Evolutionary conservation across 306 rosid species (phyloP), one percentile per base, ranked within the genome.

Genomic region (Begonia masoniana): DNA sequence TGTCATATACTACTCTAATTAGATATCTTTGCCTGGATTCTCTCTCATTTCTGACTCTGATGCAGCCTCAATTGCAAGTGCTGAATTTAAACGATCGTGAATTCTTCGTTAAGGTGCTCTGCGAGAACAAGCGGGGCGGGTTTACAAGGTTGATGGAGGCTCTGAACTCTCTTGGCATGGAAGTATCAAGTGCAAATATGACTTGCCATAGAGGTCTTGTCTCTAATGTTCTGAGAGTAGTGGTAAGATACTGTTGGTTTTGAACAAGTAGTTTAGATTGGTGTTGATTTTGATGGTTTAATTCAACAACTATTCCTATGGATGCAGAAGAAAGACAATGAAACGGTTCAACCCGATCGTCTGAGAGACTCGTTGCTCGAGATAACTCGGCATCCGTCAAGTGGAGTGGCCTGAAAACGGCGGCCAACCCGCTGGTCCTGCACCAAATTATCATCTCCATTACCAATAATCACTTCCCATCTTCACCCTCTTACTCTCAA

Each of bases 11-110:
- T 31, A 31, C 39, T 31, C 39, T 31, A 41, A 14, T 46, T 41
- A 19, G 17, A 52, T 1, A 15, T 48, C 13, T 31, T 31, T 31
- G 39, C 39, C 39, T 7, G 39, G 42, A 24, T 43, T 53, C 15
- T 0, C 41, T 43, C 36, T 15, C 9, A 57, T 23, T 24, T 19
- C 39, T 41, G 47, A 31, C 43, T 52, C 54, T 1, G 50, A 50
- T 76, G 73, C 70, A 91, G 97, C 76, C 92, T 0, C 94, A 86
- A 68, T 88, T 91, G 76, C 88, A 86, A 71, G 96, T 86, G 92
- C 94, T 31, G 77, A 67, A 10, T 71, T 71, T 83, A 56, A 92
- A 91, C 15, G 94, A 76, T 54, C 86, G 79, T 52, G 93, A 86
- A 61, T 79, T 86, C 65, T 81, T 73, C 62, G 81, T 91, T 54